phyloP scores from a whole-genome alignment of 2,329 filamentous ascomycete species.

The Epichloe uncinata region DNA sequence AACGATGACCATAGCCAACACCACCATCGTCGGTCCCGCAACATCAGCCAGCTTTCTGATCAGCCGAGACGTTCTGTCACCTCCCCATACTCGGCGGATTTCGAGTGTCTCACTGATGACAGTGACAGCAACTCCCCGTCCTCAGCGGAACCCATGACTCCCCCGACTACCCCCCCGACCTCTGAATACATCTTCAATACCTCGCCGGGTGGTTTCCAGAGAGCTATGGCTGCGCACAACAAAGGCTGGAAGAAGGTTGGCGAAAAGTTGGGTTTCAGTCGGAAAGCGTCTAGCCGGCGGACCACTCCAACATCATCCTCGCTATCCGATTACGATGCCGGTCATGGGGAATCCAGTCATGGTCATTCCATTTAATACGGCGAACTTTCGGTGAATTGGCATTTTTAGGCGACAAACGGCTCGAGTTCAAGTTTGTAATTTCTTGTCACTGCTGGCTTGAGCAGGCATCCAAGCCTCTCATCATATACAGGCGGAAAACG shows the following conservation, averaged over 20 bases:
- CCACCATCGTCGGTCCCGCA: constrained; percentile 15
- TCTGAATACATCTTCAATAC: constrained; percentile 40
- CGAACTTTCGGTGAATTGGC: neutral
- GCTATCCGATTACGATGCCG: constrained; percentile 22
- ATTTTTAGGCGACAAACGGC: neutral
- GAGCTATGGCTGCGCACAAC: constrained; percentile 39
- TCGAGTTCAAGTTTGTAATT: neutral
- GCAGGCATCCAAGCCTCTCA: too few species aligned
- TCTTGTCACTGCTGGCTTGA: too few species aligned
- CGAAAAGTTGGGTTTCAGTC: constrained; percentile 44
- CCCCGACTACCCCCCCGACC: constrained; percentile 61
- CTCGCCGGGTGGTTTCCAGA: constrained; percentile 39
- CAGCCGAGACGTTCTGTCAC: constrained; percentile 20
- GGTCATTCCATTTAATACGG: constrained; percentile 35
- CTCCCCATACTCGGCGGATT: constrained; percentile 32
- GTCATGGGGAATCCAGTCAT: constrained; percentile 21
- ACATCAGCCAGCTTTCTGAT: neutral
- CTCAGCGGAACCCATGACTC: constrained; percentile 53
- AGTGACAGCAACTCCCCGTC: constrained; percentile 46
- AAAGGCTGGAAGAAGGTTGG: constrained; percentile 54
- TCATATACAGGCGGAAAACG: neutral
- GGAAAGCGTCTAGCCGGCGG: constrained; percentile 34
- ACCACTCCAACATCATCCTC: constrained; percentile 29
- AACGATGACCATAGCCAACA: constrained; percentile 23
- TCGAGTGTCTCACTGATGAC: constrained; percentile 48